A percentile compares a stretch with the other conserved stretches of the same genome.
phyloP scores from a whole-genome alignment of 1,139 yeast genomes.

The Protomyces inundatus region DNA sequence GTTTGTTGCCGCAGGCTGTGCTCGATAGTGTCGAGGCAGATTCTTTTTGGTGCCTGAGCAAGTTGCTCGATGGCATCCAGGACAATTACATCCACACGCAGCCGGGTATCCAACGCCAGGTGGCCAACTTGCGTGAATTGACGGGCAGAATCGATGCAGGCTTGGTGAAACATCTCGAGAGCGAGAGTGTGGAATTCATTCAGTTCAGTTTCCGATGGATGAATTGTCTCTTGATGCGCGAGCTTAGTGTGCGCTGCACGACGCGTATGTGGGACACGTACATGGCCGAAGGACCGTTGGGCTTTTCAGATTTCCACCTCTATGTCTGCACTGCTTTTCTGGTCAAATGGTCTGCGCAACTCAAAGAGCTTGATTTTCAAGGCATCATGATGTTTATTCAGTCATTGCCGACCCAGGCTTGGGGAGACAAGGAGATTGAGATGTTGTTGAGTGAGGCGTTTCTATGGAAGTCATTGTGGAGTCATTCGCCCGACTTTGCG shows the following conservation, averaged over 20 bases:
- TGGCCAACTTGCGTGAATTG: slow-evolving; percentile 67
- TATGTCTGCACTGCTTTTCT: slow-evolving; percentile 98
- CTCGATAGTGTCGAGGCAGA: slow-evolving; percentile 77
- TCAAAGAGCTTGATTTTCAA: slow-evolving; percentile 87
- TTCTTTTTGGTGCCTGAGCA: slow-evolving; percentile 91
- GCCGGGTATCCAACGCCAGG: slow-evolving; percentile 93
- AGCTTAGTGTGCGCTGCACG: slow-evolving; percentile 67
- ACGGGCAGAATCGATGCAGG: slow-evolving; percentile 74
- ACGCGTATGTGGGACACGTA: slow-evolving; percentile 98
- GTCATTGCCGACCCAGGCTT: slow-evolving; percentile 72
- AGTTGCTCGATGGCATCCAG: slow-evolving; percentile 85
- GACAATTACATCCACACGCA: slow-evolving; percentile 97
- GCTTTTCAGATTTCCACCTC: slow-evolving; percentile 88
- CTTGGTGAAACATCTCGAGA: slow-evolving; percentile 65
- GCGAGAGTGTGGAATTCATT: slow-evolving; percentile 81
- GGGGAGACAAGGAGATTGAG: slow-evolving; percentile 90
- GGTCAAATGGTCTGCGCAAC: slow-evolving; percentile 72
- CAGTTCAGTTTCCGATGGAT: slow-evolving; percentile 98
- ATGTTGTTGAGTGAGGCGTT: slow-evolving; percentile 89
- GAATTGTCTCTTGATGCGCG: slow-evolving; percentile 96
- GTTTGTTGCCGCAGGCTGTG: slow-evolving; percentile 51
- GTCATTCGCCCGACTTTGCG: slow-evolving; percentile 20
- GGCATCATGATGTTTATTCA: slow-evolving; percentile 87
- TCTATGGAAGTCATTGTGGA: slow-evolving; percentile 82
- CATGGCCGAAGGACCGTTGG: slow-evolving; percentile 72